Percentiles rank a stretch among this genome's conserved stretches.
phyloP scores from a whole-genome alignment of 768 basidiomycete genomes.

The Ephemerocybe angulata region DNA sequence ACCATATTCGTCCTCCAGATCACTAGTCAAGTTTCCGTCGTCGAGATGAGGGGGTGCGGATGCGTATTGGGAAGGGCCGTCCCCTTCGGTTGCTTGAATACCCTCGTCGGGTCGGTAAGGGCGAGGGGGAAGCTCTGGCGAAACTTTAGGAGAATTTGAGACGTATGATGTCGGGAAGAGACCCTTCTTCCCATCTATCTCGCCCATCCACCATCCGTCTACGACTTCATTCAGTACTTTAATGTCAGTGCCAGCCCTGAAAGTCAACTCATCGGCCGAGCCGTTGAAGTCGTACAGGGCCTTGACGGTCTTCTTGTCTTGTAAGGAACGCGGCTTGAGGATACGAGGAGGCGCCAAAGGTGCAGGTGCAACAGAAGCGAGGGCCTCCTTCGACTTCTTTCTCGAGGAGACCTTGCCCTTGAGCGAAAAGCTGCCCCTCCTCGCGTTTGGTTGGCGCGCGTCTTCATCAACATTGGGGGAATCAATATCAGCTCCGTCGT shows the following conservation, averaged over 20 bases:
- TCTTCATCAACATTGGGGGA: too few species aligned
- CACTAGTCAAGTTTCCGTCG: conserved; percentile 29
- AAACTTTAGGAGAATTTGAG: conserved; percentile 38
- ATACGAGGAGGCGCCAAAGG: conserved; percentile 39
- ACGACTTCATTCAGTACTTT: conserved; percentile 74
- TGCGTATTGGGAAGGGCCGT: conserved; percentile 10
- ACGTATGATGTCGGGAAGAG: conserved; percentile 81
- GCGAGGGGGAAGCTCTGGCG: conserved; percentile 24
- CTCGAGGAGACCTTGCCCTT: conserved; percentile 26
- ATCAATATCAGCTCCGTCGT: conserved; percentile 37
- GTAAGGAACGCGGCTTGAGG: conserved; percentile 47
- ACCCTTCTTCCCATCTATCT: conserved; percentile 64
- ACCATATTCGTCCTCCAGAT: conserved; percentile 48
- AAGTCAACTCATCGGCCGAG: conserved; percentile 73
- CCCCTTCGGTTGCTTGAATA: too few species aligned
- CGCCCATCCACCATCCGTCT: conserved; percentile 91
- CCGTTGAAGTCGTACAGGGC: conserved; percentile 76
- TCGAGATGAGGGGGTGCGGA: conserved; percentile 18
- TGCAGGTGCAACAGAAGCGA: conserved; percentile 20
- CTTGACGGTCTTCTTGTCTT: conserved; percentile 54
- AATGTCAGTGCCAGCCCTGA: conserved; percentile 73
- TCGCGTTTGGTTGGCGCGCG: too few species aligned
- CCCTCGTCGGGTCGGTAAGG: conserved; percentile 12
- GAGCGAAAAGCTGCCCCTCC: conserved; percentile 7
- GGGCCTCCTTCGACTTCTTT: conserved; percentile 33